Conservation (phyloP, 805 yeast species). For the Candida montana region DNA sequence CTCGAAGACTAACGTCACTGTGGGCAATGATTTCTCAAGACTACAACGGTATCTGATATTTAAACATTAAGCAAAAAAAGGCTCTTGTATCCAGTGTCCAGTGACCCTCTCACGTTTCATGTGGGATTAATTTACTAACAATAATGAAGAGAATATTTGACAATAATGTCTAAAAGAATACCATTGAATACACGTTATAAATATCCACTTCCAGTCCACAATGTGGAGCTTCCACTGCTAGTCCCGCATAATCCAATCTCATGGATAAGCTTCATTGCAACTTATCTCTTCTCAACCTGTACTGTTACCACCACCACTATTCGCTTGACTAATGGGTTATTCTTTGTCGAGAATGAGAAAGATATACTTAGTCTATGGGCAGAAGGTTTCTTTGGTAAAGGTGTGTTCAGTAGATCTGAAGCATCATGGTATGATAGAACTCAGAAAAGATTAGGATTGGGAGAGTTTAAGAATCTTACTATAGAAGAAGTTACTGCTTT, state of each 20-base stretch:
- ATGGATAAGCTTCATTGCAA: constrained; percentile 42
- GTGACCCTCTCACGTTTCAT: neutral
- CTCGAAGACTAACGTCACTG: constrained; percentile 46
- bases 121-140: neutral
- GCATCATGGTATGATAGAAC: constrained; percentile 85
- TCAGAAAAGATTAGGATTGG: constrained; percentile 45
- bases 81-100: neutral
- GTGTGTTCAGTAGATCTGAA: constrained; percentile 81
- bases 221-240: constrained; percentile 44
- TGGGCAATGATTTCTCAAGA: constrained; percentile 76
- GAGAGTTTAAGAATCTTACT: constrained; percentile 32
- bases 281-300: constrained; percentile 24
- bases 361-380: constrained; percentile 66
- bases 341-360: constrained; percentile 32
- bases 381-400: constrained; percentile 92
- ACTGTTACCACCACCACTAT: constrained; percentile 17
- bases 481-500: constrained; percentile 74
- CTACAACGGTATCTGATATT: constrained; percentile 98
- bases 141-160: neutral
- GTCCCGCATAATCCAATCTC: constrained; percentile 67
- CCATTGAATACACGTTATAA: constrained; percentile 30
- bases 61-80: neutral
- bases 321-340: constrained; percentile 30
- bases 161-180: constrained; percentile 29
- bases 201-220: constrained; percentile 56